phyloP scores from a whole-genome alignment of 805 yeast species.

The Yarrowia phangngaensis region DNA sequence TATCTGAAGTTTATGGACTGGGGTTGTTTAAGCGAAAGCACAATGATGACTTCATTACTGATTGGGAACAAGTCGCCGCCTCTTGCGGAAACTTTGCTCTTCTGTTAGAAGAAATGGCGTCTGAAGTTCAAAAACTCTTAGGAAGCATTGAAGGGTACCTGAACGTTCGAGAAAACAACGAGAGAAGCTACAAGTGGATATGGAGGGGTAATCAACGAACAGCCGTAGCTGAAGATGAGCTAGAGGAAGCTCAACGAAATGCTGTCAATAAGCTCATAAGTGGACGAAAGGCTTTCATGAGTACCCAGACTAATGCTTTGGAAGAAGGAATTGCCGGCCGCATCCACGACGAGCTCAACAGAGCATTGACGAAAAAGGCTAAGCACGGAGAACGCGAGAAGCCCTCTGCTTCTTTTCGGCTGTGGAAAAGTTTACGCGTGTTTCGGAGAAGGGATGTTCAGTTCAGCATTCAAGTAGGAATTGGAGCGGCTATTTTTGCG shows the following conservation, averaged over 20 bases:
- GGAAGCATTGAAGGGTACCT: conserved; percentile 43
- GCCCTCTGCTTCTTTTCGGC: conserved; percentile 32
- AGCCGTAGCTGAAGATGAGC: neutral
- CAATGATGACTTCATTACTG: conserved; percentile 45
- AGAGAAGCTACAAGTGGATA: conserved; percentile 50
- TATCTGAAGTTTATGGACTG: conserved; percentile 55
- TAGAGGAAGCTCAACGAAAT: conserved; percentile 1
- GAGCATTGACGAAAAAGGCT: conserved; percentile 16
- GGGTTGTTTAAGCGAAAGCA: conserved; percentile 46
- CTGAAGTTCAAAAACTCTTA: conserved; percentile 51
- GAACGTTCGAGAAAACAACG: conserved; percentile 15
- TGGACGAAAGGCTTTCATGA: conserved; percentile 19
- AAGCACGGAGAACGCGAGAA: conserved; percentile 19
- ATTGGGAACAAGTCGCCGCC: conserved; percentile 79
- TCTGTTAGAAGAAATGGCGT: conserved; percentile 58
- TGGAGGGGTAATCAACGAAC: conserved; percentile 31
- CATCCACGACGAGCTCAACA: conserved; percentile 11
- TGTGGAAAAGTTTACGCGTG: conserved; percentile 45
- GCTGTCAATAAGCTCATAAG: conserved; percentile 16
- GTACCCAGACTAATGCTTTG: conserved; percentile 12
- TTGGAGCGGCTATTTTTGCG: conserved; percentile 67
- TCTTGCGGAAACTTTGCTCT: conserved; percentile 77
- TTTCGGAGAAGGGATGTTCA: conserved; percentile 66
- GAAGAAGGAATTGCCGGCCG: conserved; percentile 26
- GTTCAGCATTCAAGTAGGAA: conserved; percentile 73